Percentiles rank a stretch among this genome's conserved stretches.
These are phyloP conservation scores for Jaltomata sinuosa DNA, from an alignment of 257 asterid genomes.

Conservation along the genomic window DNA sequence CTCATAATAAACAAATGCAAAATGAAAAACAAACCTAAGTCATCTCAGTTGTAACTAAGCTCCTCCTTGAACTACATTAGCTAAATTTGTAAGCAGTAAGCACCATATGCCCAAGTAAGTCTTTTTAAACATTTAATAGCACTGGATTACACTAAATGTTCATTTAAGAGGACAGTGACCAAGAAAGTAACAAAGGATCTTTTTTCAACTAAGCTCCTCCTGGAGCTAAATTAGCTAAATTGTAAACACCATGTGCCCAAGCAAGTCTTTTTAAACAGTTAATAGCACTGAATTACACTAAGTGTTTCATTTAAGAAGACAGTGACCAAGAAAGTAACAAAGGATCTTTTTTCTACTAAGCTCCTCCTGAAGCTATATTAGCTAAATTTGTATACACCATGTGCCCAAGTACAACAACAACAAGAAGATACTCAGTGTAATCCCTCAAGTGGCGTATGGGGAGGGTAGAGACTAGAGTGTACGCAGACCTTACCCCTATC, in stretches of 20 bases:
- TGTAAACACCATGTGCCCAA: background rate
- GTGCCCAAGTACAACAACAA: background rate
- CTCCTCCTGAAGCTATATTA: background rate
- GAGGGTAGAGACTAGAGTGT: too few species aligned
- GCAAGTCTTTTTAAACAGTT: background rate
- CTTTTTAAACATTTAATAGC: background rate
- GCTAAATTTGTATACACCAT: background rate
- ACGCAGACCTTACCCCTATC: too few species aligned
- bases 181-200: background rate
- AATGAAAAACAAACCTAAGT: background rate
- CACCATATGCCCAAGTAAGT: background rate
- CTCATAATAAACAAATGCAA: background rate
- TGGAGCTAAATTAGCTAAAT: background rate
- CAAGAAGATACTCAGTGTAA: too few species aligned
- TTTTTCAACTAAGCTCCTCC: background rate
- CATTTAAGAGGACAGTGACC: background rate
- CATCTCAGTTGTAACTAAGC: background rate
- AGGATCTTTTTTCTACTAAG: background rate
- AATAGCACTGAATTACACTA: background rate
- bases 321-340: background rate
- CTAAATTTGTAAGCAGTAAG: background rate
- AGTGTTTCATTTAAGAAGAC: background rate
- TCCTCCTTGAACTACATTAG: background rate
- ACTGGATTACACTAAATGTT: background rate
- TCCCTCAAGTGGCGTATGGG: too few species aligned